Percentiles rank a stretch among this genome's conserved stretches.
These are phyloP conservation scores for Suillus hirtellus DNA, from an alignment of 768 basidiomycete species.

Conservation along the genomic window DNA sequence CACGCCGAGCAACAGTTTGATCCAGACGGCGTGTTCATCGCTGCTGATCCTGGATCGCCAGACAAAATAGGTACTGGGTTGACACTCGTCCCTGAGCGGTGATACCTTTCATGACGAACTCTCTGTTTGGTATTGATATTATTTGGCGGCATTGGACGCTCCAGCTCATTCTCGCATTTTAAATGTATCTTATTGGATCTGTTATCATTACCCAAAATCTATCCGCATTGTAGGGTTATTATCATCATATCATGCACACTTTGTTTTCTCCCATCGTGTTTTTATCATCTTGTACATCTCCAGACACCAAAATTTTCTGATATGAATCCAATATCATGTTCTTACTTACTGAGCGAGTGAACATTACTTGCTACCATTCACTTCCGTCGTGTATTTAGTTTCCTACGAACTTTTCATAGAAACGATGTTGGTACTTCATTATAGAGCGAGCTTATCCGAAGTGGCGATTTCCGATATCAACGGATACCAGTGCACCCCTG, in stretches of 20 bases:
- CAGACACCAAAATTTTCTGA: background rate
- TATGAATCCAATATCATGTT: background rate
- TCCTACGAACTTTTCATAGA: no score
- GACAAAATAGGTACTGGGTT: constrained; percentile 42
- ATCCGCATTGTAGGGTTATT: background rate
- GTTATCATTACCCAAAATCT: constrained; percentile 6
- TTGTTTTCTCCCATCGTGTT: background rate
- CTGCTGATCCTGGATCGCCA: constrained; percentile 41
- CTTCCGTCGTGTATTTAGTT: no score
- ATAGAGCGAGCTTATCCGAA: no score
- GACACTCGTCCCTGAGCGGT: constrained; percentile 49
- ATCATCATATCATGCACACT: constrained; percentile 2
- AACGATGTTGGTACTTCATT: no score
- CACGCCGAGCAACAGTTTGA: constrained; percentile 34
- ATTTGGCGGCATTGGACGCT: constrained; percentile 4
- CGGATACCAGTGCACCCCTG: no score
- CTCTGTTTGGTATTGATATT: background rate
- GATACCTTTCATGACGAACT: constrained; percentile 9
- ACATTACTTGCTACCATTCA: no score
- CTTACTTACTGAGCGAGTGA: background rate
- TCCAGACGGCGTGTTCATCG: constrained; percentile 43
- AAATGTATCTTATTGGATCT: constrained; percentile 9
- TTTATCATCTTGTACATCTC: constrained; percentile 6
- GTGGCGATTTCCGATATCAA: no score
- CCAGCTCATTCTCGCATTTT: constrained; percentile 4